A percentile compares a stretch with the other conserved stretches of the same genome.
Conservation (phyloP, 768 basidiomycete species). For the Suillus luteus region DNA sequence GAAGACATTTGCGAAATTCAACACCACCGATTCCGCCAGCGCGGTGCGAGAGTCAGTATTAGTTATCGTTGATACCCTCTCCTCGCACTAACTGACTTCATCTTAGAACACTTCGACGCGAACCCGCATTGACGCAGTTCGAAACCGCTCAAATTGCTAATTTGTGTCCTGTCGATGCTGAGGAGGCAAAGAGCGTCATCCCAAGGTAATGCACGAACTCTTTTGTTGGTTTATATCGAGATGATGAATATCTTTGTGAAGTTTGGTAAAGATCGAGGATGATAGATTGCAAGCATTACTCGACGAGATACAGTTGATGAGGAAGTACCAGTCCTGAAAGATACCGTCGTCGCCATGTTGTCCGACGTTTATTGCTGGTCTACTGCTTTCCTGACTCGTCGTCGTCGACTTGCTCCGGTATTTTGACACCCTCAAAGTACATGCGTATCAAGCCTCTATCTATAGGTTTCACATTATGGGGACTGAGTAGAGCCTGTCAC, state of each 20-base stretch:
- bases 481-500: not conserved
- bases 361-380: not conserved
- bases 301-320: slow-evolving; percentile 87
- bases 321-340: slow-evolving; percentile 80
- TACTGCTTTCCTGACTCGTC: not conserved
- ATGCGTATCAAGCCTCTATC: not conserved
- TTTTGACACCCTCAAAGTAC: not conserved
- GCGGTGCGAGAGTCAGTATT: slow-evolving; percentile 83
- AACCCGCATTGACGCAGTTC: slow-evolving; percentile 81
- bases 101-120: slow-evolving; percentile 71
- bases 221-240: not conserved
- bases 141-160: slow-evolving; percentile 94
- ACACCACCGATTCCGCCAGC: slow-evolving; percentile 78
- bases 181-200: slow-evolving; percentile 89
- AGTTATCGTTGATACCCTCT: not conserved
- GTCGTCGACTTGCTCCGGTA: not conserved
- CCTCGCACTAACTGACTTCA: not conserved
- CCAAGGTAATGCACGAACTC: slow-evolving; percentile 60
- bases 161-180: slow-evolving; percentile 81
- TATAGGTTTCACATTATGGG: not conserved
- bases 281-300: slow-evolving; percentile 80
- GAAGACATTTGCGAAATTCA: slow-evolving; percentile 89
- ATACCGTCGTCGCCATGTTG: not conserved
- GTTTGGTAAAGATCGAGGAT: slow-evolving; percentile 82
- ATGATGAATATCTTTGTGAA: not conserved